Base-by-base conservation (phyloP, 1,284 basidiomycete species). In the Pascua sp. region DNA sequence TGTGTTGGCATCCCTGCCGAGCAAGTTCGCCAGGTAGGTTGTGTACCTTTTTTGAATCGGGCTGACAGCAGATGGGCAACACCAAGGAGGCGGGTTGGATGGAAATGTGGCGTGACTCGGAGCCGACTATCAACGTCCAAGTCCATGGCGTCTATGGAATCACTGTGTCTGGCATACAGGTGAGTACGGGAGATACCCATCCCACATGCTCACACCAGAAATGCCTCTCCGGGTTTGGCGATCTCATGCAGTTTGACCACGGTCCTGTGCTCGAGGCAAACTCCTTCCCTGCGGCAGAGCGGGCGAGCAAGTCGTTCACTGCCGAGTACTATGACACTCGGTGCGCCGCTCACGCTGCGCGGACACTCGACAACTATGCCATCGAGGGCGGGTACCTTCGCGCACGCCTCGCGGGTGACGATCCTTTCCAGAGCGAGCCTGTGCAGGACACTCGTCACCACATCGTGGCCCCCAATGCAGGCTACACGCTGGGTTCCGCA, bases 241-340 rank as follows among this genome's bases (percentile, higher is more conserved):
- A 67, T 0, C 44, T 70, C 13, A 55, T 62, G 49, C 16, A 40
- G 8, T 57, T 71, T 45, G 53, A 64, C 7, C 24, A 32, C 24
- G 24, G 24, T 7, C 24, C 24, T 32, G 24, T 32, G 4, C 24
- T 32, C 24, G 24, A 32, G 24, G 24, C 24, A 32, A 32, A 32
- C 24, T 32, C 24, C 24, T 7, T 32, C 3, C 7, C 24, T 32
- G 24, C 24, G 24, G 7, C 4, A 3, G 24, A 32, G 7, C 24
- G 24, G 24, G 24, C 24, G 4, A 32, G 24, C 24, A 32, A 74
- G 72, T 45, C 49, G 1, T 76, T 69, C 59, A 56, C 65, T 9
- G 72, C 66, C n/a, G 69, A 73, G 18, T 76, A 60, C 53, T 73
- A 55, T 51, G 73, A 76, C 51, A 63, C 69, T 4, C 68, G 73